phyloP scores from a whole-genome alignment of 345 rosid genomes.

The Rhodomyrtus tomentosa region DNA sequence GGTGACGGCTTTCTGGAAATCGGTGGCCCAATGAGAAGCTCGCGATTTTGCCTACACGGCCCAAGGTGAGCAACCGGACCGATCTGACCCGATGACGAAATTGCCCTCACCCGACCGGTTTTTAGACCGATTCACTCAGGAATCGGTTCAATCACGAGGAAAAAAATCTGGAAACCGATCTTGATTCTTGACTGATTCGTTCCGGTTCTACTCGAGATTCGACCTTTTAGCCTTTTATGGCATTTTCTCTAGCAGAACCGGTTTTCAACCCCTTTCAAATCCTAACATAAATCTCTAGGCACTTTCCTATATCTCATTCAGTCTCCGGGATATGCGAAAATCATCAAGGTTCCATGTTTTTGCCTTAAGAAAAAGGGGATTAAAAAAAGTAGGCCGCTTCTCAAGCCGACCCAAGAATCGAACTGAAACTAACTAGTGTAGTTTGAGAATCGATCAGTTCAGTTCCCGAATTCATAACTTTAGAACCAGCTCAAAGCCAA shows the following conservation, averaged over 20 bases:
- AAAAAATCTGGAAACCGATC: neutral
- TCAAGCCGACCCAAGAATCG: neutral
- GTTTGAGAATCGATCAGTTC: neutral
- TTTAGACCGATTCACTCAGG: neutral
- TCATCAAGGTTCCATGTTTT: neutral
- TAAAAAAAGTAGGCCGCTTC: neutral
- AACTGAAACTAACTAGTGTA: fast-evolving
- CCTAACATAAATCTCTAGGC: neutral
- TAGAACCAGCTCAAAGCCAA: neutral
- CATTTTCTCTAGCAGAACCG: neutral
- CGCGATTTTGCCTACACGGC: neutral
- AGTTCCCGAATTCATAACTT: neutral
- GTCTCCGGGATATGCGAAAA: neutral
- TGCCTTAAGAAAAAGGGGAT: neutral
- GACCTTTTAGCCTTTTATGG: neutral
- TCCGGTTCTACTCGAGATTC: neutral
- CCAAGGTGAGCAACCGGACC: neutral
- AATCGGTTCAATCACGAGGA: neutral
- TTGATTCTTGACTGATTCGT: neutral
- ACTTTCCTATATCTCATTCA: neutral
- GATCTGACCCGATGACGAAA: neutral
- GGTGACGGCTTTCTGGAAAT: neutral
- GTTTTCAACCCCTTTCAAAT: neutral
- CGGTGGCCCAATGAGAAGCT: neutral
- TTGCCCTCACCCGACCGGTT: neutral